Evolutionary conservation across 129 eudicot genomes (phyloP).

Genomic region (Calendula officinalis): DNA sequence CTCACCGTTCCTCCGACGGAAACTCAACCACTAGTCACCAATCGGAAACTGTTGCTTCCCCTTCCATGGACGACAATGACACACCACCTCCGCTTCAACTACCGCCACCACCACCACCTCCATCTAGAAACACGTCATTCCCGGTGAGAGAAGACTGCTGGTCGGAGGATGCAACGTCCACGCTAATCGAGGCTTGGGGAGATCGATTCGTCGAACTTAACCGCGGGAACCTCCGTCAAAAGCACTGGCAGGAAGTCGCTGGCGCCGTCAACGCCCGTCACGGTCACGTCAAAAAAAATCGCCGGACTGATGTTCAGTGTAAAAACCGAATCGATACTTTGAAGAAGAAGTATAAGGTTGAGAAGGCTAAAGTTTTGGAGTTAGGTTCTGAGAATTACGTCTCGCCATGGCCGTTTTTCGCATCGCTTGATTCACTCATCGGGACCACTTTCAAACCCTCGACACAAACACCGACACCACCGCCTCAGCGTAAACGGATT

Average conservation of each 20-base stretch:
- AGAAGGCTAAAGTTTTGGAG: slow-evolving; percentile 43
- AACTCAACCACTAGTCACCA: slow-evolving; percentile 28
- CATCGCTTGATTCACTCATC: slow-evolving; percentile 56
- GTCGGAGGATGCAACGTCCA: slow-evolving; percentile 64
- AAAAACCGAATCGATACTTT: slow-evolving; percentile 79
- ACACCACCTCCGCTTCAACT: slow-evolving; percentile 7
- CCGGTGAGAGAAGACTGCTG: slow-evolving; percentile 68
- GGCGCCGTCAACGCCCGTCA: slow-evolving; percentile 63
- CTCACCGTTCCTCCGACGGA: slow-evolving; percentile 28
- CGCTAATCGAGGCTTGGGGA: slow-evolving; percentile 78
- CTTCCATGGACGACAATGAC: slow-evolving; percentile 29
- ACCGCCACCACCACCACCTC: slow-evolving; percentile 10
- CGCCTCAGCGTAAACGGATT: slow-evolving; percentile 24
- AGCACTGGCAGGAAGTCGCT: slow-evolving; percentile 77
- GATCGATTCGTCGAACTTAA: slow-evolving; percentile 44
- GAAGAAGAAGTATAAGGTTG: slow-evolving; percentile 75
- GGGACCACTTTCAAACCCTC: slow-evolving; percentile 41
- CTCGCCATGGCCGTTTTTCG: slow-evolving; percentile 65
- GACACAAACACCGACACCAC: slow-evolving; percentile 25
- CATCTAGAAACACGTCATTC: slow-evolving; percentile 16
- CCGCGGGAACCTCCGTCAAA: slow-evolving; percentile 65
- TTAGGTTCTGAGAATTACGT: slow-evolving; percentile 39
- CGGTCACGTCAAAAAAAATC: slow-evolving; percentile 40
- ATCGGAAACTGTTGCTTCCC: slow-evolving; percentile 17
- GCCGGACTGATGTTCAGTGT: slow-evolving; percentile 69